Conservation (phyloP, 2,329 filamentous ascomycete genomes). For the Cladobotryum mycophilum region DNA sequence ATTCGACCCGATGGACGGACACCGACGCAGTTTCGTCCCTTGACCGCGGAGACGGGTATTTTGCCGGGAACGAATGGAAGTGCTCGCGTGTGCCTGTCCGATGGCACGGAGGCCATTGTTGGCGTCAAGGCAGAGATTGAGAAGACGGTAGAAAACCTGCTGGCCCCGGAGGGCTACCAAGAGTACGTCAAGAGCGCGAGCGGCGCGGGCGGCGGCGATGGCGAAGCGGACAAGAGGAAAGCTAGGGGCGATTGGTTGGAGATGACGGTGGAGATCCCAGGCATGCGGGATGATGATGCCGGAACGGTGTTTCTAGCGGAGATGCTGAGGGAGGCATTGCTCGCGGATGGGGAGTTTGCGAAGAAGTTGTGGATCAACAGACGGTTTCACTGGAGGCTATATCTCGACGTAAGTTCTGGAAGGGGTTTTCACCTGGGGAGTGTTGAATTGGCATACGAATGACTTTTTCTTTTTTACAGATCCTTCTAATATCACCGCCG, state of each 20-base stretch:
- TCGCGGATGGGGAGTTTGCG: constrained; percentile 63
- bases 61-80: constrained; percentile 86
- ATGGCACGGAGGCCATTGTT: constrained; percentile 93
- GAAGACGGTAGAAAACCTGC: constrained; percentile 44
- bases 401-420: constrained; percentile 69
- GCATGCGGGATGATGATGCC: constrained; percentile 83
- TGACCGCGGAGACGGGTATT: constrained; percentile 85
- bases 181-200: constrained; percentile 22
- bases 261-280: constrained; percentile 85
- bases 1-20: constrained; percentile 83
- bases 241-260: constrained; percentile 73
- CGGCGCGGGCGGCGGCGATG: constrained; percentile 32
- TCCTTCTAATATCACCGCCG: constrained; percentile 86
- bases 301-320: constrained; percentile 79
- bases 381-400: constrained; percentile 94
- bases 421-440: neutral
- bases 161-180: constrained; percentile 17
- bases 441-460: neutral
- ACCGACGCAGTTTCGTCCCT: constrained; percentile 79
- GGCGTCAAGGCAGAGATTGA: constrained; percentile 95
- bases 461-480: constrained; percentile 42
- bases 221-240: constrained; percentile 31
- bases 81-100: constrained; percentile 86
- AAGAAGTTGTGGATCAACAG: constrained; percentile 78
- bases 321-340: constrained; percentile 82